These are phyloP conservation scores for Elaeis oleifera DNA, from an alignment of 202 grass and related monocot species.

Conservation along the genomic window DNA sequence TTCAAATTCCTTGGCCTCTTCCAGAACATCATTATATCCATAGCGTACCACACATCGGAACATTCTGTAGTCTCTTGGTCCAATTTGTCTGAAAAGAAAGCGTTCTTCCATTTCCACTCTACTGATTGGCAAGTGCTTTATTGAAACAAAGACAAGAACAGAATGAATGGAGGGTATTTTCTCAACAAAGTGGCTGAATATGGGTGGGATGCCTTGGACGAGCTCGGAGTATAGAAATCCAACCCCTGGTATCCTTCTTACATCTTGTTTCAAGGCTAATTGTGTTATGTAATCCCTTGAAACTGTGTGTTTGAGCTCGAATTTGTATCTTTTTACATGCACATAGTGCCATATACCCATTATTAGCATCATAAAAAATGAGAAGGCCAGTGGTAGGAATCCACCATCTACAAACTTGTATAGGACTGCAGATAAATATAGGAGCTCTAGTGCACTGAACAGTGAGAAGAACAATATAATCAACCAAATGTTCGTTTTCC, in stretches of 20 bases:
- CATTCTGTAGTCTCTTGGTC: constrained; percentile 29
- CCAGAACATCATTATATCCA: constrained; percentile 56
- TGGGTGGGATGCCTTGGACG: constrained; percentile 66
- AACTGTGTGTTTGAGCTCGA: constrained; percentile 59
- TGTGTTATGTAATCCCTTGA: constrained; percentile 42
- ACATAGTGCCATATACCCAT: constrained; percentile 75
- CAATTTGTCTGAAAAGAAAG: constrained; percentile 53
- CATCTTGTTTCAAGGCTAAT: constrained; percentile 17
- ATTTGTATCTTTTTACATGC: constrained; percentile 49
- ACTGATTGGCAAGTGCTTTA: constrained; percentile 63
- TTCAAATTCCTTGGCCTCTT: constrained; percentile 51
- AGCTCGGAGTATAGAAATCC: constrained; percentile 62
- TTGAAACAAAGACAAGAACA: constrained; percentile 60
- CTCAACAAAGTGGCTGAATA: constrained; percentile 55
- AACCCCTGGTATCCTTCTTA: constrained; percentile 50
- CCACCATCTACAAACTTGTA: constrained; percentile 55
- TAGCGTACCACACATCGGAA: constrained; percentile 61
- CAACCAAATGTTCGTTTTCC: constrained; percentile 39
- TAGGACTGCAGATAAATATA: constrained; percentile 48
- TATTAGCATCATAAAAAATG: constrained; percentile 45
- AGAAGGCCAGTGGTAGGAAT: constrained; percentile 50
- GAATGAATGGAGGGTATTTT: constrained; percentile 53
- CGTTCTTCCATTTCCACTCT: constrained; percentile 48
- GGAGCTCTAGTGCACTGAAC: constrained; percentile 37
- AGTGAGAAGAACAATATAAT: constrained; percentile 37